Conservation (phyloP, 352 stramenopile species). For the Phytophthora idaei region DNA sequence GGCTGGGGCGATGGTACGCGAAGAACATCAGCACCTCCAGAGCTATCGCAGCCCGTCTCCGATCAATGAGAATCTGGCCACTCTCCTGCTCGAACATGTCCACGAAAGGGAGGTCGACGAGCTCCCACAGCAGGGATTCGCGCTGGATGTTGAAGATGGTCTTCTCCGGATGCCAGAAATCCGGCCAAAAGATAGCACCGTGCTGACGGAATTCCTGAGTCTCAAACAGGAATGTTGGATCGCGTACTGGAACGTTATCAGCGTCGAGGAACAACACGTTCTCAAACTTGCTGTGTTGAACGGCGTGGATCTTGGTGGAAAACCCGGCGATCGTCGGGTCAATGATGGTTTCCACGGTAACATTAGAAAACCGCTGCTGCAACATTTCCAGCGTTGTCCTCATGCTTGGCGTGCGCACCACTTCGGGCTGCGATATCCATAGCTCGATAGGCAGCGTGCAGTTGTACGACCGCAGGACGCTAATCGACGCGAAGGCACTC, state of each 20-base stretch:
- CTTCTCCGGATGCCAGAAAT: slow-evolving; percentile 76
- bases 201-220: slow-evolving; percentile 44
- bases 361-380: slow-evolving; percentile 36
- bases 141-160: slow-evolving; percentile 78
- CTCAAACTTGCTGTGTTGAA: slow-evolving; percentile 68
- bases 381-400: slow-evolving; percentile 32
- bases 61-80: slow-evolving; percentile 74
- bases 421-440: slow-evolving; percentile 61
- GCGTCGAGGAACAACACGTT: slow-evolving; percentile 80
- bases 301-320: slow-evolving; percentile 72
- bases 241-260: slow-evolving; percentile 66
- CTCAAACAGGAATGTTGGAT: slow-evolving; percentile 73
- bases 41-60: slow-evolving; percentile 36
- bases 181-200: slow-evolving; percentile 76
- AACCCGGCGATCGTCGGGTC: slow-evolving; percentile 55
- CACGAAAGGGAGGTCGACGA: slow-evolving; percentile 63
- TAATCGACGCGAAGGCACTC: slow-evolving; percentile 69
- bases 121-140: slow-evolving; percentile 64
- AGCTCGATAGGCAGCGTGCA: slow-evolving; percentile 76
- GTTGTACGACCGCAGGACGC: slow-evolving; percentile 45
- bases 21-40: slow-evolving; percentile 71
- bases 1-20: slow-evolving; percentile 58
- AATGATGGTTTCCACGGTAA: slow-evolving; percentile 57
- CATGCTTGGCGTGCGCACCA: slow-evolving; percentile 44
- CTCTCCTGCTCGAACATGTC: slow-evolving; percentile 87